Base-by-base conservation (phyloP, 148 eudicot genomes). In the Silene uniflora region DNA sequence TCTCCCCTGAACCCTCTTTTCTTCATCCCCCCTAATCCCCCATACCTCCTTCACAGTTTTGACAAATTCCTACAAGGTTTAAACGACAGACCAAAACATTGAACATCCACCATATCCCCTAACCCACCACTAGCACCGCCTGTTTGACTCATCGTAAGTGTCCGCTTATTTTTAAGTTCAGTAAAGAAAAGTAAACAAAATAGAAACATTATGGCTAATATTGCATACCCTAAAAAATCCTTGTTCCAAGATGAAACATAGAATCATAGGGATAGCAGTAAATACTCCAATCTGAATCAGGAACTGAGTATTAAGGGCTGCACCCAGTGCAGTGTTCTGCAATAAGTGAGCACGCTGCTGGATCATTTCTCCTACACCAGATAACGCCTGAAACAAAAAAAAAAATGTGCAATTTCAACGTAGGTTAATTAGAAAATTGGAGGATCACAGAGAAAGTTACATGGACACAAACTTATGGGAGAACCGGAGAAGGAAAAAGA, bases 241-340 rank as follows among this genome's bases (percentile, higher is more conserved):
- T 66, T 84, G 89, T 73, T 96, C 99, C 81, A 96, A 75, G 65
- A 96, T 96, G 88, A 92, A 91, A 71, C 99, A 88, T 77, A 96
- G 73, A 74, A 96, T 79, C 99, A 96, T 96, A 17, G 99, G 99
- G 73, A 96, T 88, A 16, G 99, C 99, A 14, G 98, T 91, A 77
- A 96, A 96, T 29, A 88, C 70, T 70, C 99, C 99, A 84, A 96
- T 96, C 84, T 96, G 99, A 76, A 96, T 86, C 80, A 96, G 88
- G 83, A 96, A 96, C 82, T 96, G 99, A n/a, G 99, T 86, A 85
- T 93, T 92, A 5, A 96, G 80, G 72, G 99, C 97, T 68, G 97
- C 91, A 82, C 67, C 82, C 24, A 96, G 80, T 49, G 99, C 92
- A 81, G 91, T 76, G 81, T 96, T 96, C 56, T 87, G 72, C 58